These are phyloP conservation scores for Leptodermis oblonga DNA, from an alignment of 257 asterid species.

Conservation along the genomic window DNA sequence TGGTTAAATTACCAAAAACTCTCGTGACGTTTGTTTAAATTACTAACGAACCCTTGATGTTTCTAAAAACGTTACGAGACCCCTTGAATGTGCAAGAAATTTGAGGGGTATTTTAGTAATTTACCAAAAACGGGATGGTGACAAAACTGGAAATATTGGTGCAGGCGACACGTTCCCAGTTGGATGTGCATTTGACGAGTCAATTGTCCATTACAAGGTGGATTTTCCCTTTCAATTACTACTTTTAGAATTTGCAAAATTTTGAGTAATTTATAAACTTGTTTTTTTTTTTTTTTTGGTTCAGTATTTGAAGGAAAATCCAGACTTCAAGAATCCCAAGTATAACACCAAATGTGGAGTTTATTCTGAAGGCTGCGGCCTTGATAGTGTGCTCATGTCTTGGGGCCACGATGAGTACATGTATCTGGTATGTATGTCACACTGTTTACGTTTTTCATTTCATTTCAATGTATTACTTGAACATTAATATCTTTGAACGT, in stretches of 20 bases:
- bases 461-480: not conserved
- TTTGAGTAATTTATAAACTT: not conserved
- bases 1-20: too few species aligned
- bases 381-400: slow-evolving; percentile 73
- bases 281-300: not conserved
- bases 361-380: slow-evolving; percentile 71
- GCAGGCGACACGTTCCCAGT: slow-evolving; percentile 83
- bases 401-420: slow-evolving; percentile 97
- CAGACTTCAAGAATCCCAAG: slow-evolving; percentile 45
- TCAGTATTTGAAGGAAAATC: slow-evolving; percentile 67
- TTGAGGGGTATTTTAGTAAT: too few species aligned
- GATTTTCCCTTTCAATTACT: not conserved
- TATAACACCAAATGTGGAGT: slow-evolving; percentile 61
- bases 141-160: not conserved
- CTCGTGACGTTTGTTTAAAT: too few species aligned
- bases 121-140: too few species aligned
- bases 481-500: not conserved
- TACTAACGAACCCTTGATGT: too few species aligned
- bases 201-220: slow-evolving; percentile 76
- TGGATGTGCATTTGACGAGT: slow-evolving; percentile 79
- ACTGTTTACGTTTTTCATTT: not conserved
- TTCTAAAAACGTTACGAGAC: too few species aligned
- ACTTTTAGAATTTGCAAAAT: not conserved
- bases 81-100: too few species aligned
- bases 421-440: slow-evolving; percentile 46